These are phyloP conservation scores for Schoenoplectus triqueter DNA, from an alignment of 202 grass and related monocot species.

Conservation along the genomic window DNA sequence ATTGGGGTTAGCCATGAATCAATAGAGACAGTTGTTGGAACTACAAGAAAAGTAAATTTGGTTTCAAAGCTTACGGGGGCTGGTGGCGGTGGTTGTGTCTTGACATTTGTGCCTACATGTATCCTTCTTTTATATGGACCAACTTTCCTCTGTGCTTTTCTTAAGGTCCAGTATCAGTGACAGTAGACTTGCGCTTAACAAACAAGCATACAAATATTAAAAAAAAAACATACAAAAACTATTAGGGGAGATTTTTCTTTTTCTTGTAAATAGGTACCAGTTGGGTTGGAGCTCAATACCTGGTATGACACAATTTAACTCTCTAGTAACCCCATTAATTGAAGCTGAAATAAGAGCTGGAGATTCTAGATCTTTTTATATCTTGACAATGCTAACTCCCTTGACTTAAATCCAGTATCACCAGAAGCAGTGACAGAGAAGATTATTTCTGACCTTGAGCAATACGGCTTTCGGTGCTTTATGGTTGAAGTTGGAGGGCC, in stretches of 20 bases:
- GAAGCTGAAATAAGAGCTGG: background rate
- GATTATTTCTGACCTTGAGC: constrained; percentile 60
- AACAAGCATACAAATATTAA: background rate
- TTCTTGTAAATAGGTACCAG: background rate
- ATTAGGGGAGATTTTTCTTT: background rate
- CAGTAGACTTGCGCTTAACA: background rate
- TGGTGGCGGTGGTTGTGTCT: constrained; percentile 96
- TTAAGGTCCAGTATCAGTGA: constrained; percentile 20
- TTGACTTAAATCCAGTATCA: constrained; percentile 62
- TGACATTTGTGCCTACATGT: constrained; percentile 81
- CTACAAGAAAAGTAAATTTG: constrained; percentile 69
- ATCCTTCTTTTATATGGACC: constrained; percentile 58
- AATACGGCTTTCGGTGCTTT: constrained; percentile 68
- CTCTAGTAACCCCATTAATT: background rate
- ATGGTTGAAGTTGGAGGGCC: constrained; percentile 74
- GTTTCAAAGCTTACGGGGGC: constrained; percentile 96
- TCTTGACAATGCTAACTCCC: constrained; percentile 31
- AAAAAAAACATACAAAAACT: background rate
- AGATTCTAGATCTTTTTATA: background rate
- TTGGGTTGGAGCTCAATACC: background rate
- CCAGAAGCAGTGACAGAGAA: constrained; percentile 54
- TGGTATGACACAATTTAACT: background rate
- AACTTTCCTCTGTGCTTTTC: constrained; percentile 31
- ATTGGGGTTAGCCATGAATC: constrained; percentile 82
- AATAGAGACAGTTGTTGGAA: constrained; percentile 74